A percentile compares a stretch with the other conserved stretches of the same genome.
Conservation (phyloP, 1,284 basidiomycete species). For the Stereum hirsutum region DNA sequence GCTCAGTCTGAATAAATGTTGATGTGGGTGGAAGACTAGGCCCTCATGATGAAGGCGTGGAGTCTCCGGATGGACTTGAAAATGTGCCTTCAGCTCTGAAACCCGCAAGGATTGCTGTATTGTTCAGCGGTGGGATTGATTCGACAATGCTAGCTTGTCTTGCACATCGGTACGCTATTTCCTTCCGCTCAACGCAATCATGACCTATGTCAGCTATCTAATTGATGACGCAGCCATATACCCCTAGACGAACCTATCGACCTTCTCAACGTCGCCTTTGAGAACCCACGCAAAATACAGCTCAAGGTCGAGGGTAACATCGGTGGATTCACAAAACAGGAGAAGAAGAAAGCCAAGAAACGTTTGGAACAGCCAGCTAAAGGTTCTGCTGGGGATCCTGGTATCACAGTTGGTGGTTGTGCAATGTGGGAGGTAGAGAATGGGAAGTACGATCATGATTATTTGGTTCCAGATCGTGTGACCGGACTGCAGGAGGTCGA, state of each 20-base stretch:
- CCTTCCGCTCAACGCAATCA: background rate
- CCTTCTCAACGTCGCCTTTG: slow-evolving; percentile 92
- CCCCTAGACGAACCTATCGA: slow-evolving; percentile 80
- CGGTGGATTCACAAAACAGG: slow-evolving; percentile 35
- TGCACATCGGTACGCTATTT: slow-evolving; percentile 50
- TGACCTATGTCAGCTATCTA: background rate
- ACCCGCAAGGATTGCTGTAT: slow-evolving; percentile 66
- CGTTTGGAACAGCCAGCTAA: background rate
- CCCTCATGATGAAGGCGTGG: too few species aligned
- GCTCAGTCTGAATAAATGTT: too few species aligned
- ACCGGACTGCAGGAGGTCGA: slow-evolving; percentile 73
- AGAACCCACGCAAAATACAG: slow-evolving; percentile 74
- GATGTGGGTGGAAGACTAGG: too few species aligned
- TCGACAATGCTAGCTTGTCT: slow-evolving; percentile 80
- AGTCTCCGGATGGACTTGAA: too few species aligned
- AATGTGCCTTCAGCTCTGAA: too few species aligned
- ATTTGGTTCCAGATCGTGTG: slow-evolving; percentile 80
- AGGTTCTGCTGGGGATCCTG: too few species aligned
- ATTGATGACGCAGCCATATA: slow-evolving; percentile 59
- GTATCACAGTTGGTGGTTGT: slow-evolving; percentile 9
- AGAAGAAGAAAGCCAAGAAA: slow-evolving; percentile 18
- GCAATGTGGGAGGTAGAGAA: slow-evolving; percentile 10
- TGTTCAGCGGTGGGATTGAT: slow-evolving; percentile 97
- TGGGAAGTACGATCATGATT: slow-evolving; percentile 17
- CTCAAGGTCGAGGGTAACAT: slow-evolving; percentile 37